These are phyloP conservation scores for Penicillium decumbens DNA, from an alignment of 2,329 filamentous ascomycete genomes.

Conservation along the genomic window DNA sequence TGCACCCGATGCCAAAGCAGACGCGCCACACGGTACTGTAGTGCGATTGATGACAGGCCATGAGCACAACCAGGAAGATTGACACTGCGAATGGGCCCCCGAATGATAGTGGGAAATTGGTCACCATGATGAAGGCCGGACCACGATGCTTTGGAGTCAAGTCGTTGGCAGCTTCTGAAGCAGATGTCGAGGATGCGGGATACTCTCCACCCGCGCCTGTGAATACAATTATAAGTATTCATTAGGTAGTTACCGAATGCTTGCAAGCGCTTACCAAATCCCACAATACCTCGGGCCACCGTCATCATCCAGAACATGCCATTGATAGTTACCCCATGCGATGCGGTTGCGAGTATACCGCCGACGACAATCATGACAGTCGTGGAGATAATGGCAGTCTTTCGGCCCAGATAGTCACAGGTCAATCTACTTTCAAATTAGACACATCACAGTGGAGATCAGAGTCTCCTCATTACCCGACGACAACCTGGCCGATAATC, in stretches of 20 bases:
- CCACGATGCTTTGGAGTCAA: slow-evolving; percentile 38
- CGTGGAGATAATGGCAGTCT: slow-evolving; percentile 45
- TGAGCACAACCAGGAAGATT: slow-evolving; percentile 47
- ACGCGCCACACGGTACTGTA: slow-evolving; percentile 47
- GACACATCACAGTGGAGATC: neutral
- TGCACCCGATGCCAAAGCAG: slow-evolving; percentile 48
- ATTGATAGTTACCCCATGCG: slow-evolving; percentile 43
- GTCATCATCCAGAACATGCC: slow-evolving; percentile 55
- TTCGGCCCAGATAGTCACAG: slow-evolving; percentile 47
- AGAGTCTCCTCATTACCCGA: slow-evolving; percentile 18
- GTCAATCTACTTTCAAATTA: slow-evolving; percentile 25
- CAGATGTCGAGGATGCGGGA: slow-evolving; percentile 46
- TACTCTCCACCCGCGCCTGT: slow-evolving; percentile 45
- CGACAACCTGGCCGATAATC: slow-evolving; percentile 25
- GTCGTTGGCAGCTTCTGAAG: slow-evolving; percentile 49
- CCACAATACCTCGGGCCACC: slow-evolving; percentile 46
- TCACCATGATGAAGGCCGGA: slow-evolving; percentile 47
- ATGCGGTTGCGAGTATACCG: slow-evolving; percentile 44
- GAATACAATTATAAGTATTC: neutral
- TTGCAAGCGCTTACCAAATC: slow-evolving; percentile 36
- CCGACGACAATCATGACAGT: slow-evolving; percentile 47
- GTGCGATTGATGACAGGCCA: slow-evolving; percentile 34
- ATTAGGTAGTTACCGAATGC: neutral
- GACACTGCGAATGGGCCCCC: slow-evolving; percentile 43
- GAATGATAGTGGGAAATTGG: slow-evolving; percentile 42